A percentile compares a stretch with the other conserved stretches of the same genome.
Evolutionary conservation across 2,329 filamentous ascomycete genomes (phyloP).

Genomic region (Fusarium hainanense): DNA sequence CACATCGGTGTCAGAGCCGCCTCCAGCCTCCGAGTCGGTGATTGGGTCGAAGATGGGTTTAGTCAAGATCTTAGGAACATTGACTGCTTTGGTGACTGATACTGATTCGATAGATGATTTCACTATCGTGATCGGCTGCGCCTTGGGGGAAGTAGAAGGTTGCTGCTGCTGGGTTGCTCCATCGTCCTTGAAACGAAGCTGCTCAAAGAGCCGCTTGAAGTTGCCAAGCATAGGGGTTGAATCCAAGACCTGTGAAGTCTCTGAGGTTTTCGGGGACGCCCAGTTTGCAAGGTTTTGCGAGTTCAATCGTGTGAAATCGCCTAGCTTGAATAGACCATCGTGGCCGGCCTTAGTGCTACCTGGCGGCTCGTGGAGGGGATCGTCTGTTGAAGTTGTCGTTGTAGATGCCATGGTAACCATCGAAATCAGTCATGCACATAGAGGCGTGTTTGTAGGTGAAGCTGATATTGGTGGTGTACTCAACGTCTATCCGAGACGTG

Average conservation of each 20-base stretch:
- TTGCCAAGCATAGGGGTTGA: constrained; percentile 27
- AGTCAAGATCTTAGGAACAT: background rate
- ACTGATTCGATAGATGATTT: constrained; percentile 5
- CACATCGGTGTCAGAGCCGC: constrained; percentile 38
- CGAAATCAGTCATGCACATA: constrained; percentile 19
- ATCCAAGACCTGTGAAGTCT: background rate
- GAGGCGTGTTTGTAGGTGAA: background rate
- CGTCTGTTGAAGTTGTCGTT: constrained; percentile 23
- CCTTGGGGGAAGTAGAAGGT: background rate
- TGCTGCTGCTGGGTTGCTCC: background rate
- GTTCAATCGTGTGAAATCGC: constrained; percentile 26
- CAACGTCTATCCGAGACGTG: constrained; percentile 8
- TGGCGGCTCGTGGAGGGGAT: constrained; percentile 32
- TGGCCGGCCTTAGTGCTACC: constrained; percentile 7
- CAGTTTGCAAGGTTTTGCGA: constrained; percentile 14
- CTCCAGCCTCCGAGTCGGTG: constrained; percentile 32
- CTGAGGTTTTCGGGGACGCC: constrained; percentile 7
- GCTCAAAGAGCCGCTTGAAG: constrained; percentile 32
- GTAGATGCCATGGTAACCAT: constrained; percentile 28
- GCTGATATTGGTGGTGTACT: background rate
- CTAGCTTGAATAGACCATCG: constrained; percentile 23
- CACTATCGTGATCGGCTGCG: constrained; percentile 20
- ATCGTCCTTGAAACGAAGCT: constrained; percentile 14
- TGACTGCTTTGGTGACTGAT: background rate
- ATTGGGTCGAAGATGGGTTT: constrained; percentile 3